Base-by-base conservation (phyloP, 768 basidiomycete genomes). In the Amanita pseudoporphyria region DNA sequence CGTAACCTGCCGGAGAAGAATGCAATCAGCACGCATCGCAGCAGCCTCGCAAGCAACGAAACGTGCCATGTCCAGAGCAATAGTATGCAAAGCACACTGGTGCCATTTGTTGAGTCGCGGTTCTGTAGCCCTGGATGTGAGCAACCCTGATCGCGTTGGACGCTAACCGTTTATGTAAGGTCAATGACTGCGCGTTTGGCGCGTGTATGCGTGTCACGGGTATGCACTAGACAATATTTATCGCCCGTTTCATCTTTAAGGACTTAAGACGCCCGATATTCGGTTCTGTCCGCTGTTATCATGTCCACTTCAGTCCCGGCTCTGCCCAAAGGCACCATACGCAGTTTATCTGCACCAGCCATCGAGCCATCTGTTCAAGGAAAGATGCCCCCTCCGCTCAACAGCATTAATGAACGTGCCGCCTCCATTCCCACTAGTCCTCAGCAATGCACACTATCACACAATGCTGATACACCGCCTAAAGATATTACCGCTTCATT, bases 61-160 rank as follows among this genome's bases (percentile, higher is more conserved):
- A 55, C 76, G 50, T 47, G 82, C 84, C 84, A 58, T 87, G 84
- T 10, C 84, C 84, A 28, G 82, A 84, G 58, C 83, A 85, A 60
- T 86, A 87, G 60, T 84, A 87, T 0, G 78, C 83, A 46, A 83
- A 71, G 45, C 62, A 63, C 37, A 68, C 62, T 28, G 60, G 56
- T 21, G 57, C 51, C 63, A 63, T 63, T 19, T 4, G 3, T 28
- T 28, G 26, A 7, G 26, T 7, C 26, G 26, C 7, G 26, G 26
- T 28, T 3, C 26, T 28, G 26, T 4, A 4, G 7, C 26, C 26
- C 26, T 28, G 26, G 26, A 4, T 28, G 26, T 7, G 26, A 7
- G 26, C 26, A 28, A 28, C 26, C 26, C 26, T 28, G 26, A 28
- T 4, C 26, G 26, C 26, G 26, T 3, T 3, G 26, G 7, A 28